Percentiles rank a stretch among this genome's conserved stretches.
These are phyloP conservation scores for Kodamaea fukazawae DNA, from an alignment of 805 yeast species.

Conservation along the genomic window DNA sequence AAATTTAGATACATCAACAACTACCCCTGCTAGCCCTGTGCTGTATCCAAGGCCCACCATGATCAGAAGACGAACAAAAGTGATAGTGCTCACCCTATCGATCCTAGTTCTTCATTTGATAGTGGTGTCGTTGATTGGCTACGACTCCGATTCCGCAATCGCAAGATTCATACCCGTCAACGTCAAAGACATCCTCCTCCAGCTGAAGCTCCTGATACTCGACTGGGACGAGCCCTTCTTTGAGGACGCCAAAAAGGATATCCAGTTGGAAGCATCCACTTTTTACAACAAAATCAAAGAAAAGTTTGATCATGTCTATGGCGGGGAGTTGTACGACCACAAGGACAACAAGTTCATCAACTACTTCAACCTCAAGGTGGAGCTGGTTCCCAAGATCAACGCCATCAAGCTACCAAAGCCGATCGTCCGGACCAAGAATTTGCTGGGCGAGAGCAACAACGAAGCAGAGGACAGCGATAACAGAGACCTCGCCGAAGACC, in stretches of 20 bases:
- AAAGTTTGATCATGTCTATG: conserved; percentile 1
- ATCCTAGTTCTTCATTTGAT: conserved; percentile 11
- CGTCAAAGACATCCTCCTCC: conserved; percentile 6
- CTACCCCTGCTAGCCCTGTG: too few species aligned
- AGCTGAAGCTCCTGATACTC: conserved; percentile 6
- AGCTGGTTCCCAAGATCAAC: too few species aligned
- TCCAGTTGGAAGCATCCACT: background rate
- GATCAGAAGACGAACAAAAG: conserved; percentile 11
- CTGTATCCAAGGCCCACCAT: background rate
- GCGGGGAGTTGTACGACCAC: background rate
- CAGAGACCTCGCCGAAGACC: background rate
- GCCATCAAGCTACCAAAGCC: too few species aligned
- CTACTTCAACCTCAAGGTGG: background rate
- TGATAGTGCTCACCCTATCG: conserved; percentile 6
- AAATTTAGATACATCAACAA: too few species aligned
- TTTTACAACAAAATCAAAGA: conserved; percentile 6
- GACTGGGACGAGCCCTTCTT: background rate
- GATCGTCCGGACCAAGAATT: background rate
- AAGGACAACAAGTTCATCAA: background rate
- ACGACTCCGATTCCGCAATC: conserved; percentile 5
- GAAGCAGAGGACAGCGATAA: background rate
- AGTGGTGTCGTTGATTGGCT: conserved; percentile 8
- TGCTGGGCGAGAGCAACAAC: background rate
- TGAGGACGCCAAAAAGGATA: conserved; percentile 1
- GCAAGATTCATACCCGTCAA: background rate